Evolutionary conservation across 441 rosid species (phyloP), one percentile per base, ranked within the genome.

Genomic region (Eutrema salsugineum): DNA sequence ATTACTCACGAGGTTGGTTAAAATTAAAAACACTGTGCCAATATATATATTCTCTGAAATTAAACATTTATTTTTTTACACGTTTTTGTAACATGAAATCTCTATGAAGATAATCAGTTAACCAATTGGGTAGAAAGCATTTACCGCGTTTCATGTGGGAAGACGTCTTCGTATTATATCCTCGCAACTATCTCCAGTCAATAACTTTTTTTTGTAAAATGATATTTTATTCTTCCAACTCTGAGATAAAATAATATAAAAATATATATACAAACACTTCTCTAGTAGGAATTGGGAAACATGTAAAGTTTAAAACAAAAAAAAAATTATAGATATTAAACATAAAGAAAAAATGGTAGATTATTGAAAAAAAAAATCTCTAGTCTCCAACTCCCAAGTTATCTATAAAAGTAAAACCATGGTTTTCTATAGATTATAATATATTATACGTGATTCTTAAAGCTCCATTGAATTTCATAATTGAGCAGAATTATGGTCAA

Each of bases 81-180:
- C 64, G 64, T 39, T 71, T 61, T 51, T 14, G 78, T 67, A 38
- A 54, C 78, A 75, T 61, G 73, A 75, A 76, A 40, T 63, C 4
- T 69, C 32, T 36, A 76, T 69, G 75, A 62, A 71, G 56, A 65
- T 38, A 39, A 38, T 40, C 20, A 36, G 61, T 58, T 72, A 51
- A 58, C 44, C 55, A 67, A 67, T 68, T 75, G 68, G 64, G 42
- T 54, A 61, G 46, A 46, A 71, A 47, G 93, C 97, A 93, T 88
- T 90, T 87, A 90, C 87, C 91, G 60, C 89, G 0, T 59, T 85
- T 93, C 98, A 90, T 88, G 95, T 72, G 91, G 85, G 80, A 77
- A 83, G 88, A 78, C 81, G 77, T 76, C 83, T 74, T 54, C 69
- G 33, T 77, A 75, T 83, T 79, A 79, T 51, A 20, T 49, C 28